Evolutionary conservation across 1,284 basidiomycete genomes (phyloP).

Genomic region (Neolentinus lepideus): DNA sequence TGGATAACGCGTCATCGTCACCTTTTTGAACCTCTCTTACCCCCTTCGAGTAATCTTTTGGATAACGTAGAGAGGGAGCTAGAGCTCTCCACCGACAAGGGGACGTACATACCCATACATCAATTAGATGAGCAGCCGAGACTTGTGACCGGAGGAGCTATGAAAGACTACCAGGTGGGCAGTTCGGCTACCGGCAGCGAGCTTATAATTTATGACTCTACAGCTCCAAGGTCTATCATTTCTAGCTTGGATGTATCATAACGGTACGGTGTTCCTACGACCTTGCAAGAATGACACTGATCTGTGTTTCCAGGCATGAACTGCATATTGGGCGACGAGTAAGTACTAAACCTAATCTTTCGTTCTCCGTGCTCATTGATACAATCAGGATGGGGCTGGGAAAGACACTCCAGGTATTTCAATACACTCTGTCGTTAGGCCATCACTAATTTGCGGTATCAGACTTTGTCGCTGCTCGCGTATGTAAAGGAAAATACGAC

Average conservation of each 20-base stretch:
- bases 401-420: conserved; percentile 50
- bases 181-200: neutral
- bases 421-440: conserved; percentile 1
- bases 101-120: conserved; percentile 26
- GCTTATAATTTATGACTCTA: neutral
- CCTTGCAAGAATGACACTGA: no score
- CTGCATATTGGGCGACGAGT: conserved; percentile 55
- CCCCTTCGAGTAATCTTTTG: conserved; percentile 10
- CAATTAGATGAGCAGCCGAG: conserved; percentile 37
- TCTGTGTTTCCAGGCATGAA: conserved; percentile 39
- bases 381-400: conserved; percentile 51
- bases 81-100: conserved; percentile 5
- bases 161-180: conserved; percentile 54
- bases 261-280: conserved; percentile 31
- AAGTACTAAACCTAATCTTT: conserved; percentile 14
- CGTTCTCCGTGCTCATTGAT: conserved; percentile 3
- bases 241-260: conserved; percentile 47
- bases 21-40: conserved; percentile 16
- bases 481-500: conserved; percentile 39
- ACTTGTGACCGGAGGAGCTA: conserved; percentile 35
- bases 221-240: conserved; percentile 48
- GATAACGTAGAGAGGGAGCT: conserved; percentile 11
- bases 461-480: conserved; percentile 55
- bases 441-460: neutral
- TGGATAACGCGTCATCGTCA: conserved; percentile 11